Base-by-base conservation (phyloP, 257 asterid species). In the Nicotiana attenuata region DNA sequence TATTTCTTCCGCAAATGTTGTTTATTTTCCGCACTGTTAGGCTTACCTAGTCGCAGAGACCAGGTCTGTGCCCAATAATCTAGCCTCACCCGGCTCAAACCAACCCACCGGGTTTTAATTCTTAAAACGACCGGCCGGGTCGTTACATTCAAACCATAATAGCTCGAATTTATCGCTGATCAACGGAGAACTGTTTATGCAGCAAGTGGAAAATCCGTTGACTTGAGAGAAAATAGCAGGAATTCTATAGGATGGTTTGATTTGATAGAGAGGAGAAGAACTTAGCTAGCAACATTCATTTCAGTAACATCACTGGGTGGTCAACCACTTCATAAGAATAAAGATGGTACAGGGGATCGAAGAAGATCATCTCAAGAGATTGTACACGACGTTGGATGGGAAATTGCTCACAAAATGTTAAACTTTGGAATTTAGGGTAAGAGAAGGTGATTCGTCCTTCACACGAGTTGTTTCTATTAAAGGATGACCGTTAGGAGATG, bases 341-440 rank as follows among this genome's bases (percentile, higher is more conserved):
- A 19, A 38, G 77, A 68, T 68, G 29, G 77, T 35, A 53, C 31
- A 1, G 3, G 56, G 56, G 31, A 11, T 53, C 29, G 24, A 38
- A 68, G 31, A 68, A 68, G 56, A 68, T 68, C 77, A 38, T 68
- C 31, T n/a, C 20, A 38, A 33, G 77, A 38, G 77, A 68, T 68
- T 68, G 77, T n/a, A 11, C 56, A 67, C 5, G 19, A 38, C 17
- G 38, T 68, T 68, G 77, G 77, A 19, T n/a, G 19, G 77, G 19
- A 35, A 68, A 5, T 38, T 10, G 28, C 22, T 68, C 10, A 38
- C 56, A 9, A 38, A 68, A n/a, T 38, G 77, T 68, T 38, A 8
- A n/a, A 35, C 13, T 38, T 68, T n/a, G 7, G 31, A 68, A 68
- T 38, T 68, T 68, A 13, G 77, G 56, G 56, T 68, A 38, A 68